phyloP scores from a whole-genome alignment of 139 green algal genomes.

The Raphidocelis subcapitata region DNA sequence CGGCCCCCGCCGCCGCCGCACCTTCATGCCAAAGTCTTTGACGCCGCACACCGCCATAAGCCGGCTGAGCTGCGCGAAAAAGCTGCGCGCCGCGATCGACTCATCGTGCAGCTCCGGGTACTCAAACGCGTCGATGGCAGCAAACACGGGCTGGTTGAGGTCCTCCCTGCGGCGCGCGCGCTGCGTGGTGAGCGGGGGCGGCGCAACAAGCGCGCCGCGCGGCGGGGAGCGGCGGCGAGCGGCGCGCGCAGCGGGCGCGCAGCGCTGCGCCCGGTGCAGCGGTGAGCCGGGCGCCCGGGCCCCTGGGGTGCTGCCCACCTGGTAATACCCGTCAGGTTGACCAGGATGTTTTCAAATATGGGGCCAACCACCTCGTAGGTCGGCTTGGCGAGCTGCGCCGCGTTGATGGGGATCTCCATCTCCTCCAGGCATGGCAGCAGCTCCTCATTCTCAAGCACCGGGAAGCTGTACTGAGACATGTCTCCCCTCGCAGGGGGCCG shows the following conservation, averaged over 20 bases:
- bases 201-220: too few species aligned
- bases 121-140: slow-evolving; percentile 81
- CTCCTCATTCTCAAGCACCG: slow-evolving; percentile 71
- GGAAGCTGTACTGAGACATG: slow-evolving; percentile 67
- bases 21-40: slow-evolving; percentile 82
- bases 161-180: slow-evolving; percentile 65
- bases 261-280: too few species aligned
- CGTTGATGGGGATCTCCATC: slow-evolving; percentile 72
- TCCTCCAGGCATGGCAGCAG: slow-evolving; percentile 82
- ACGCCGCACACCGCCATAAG: slow-evolving; percentile 78
- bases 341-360: slow-evolving; percentile 78
- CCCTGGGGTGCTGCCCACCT: slow-evolving; percentile 52
- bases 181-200: background rate
- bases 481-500: too few species aligned
- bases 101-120: slow-evolving; percentile 95
- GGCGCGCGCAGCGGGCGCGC: too few species aligned
- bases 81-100: slow-evolving; percentile 78
- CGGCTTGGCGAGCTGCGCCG: slow-evolving; percentile 75
- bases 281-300: too few species aligned
- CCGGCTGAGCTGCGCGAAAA: slow-evolving; percentile 60
- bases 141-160: slow-evolving; percentile 84
- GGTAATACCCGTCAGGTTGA: slow-evolving; percentile 69
- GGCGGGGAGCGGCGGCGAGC: too few species aligned
- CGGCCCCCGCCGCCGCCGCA: too few species aligned
- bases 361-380: slow-evolving; percentile 71